Percentiles rank a stretch among this genome's conserved stretches.
Evolutionary conservation across 345 rosid genomes (phyloP).

Genomic region (Melastoma malabathricum): DNA sequence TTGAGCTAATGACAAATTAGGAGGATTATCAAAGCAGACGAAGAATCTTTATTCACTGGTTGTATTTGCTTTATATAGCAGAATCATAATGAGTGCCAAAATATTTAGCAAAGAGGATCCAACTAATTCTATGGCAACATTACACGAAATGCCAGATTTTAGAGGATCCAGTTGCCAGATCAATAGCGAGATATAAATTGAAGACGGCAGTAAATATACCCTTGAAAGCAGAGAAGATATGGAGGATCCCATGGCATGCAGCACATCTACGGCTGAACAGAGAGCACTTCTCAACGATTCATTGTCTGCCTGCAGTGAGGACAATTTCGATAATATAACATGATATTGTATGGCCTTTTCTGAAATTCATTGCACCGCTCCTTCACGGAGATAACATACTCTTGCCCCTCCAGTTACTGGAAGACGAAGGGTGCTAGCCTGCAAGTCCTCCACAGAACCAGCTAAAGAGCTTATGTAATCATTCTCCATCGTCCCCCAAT

Average conservation of each 20-base stretch:
- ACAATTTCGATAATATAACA: conserved; percentile 11
- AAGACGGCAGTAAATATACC: conserved; percentile 18
- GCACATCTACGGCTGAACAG: conserved; percentile 82
- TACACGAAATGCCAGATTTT: no score
- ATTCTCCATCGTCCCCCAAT: conserved; percentile 76
- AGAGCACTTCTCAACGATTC: conserved; percentile 68
- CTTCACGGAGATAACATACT: conserved; percentile 24
- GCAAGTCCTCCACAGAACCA: conserved; percentile 74
- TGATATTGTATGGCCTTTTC: conserved; percentile 3
- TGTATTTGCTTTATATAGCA: no score
- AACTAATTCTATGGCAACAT: no score
- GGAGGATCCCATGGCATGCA: conserved; percentile 82
- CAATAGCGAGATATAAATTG: no score
- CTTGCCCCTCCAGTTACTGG: conserved; percentile 84
- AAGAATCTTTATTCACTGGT: no score
- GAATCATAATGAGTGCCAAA: no score
- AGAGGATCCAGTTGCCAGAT: no score
- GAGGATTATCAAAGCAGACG: no score
- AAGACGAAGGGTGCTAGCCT: conserved; percentile 82
- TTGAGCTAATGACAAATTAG: no score
- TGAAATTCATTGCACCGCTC: no score
- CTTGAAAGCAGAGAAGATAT: conserved; percentile 49
- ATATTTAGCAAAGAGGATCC: no score
- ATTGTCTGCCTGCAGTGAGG: conserved; percentile 47
- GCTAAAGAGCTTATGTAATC: conserved; percentile 64